Evolutionary conservation across 2,329 filamentous ascomycete species (phyloP).

Genomic region (Colletotrichum gigasporum): DNA sequence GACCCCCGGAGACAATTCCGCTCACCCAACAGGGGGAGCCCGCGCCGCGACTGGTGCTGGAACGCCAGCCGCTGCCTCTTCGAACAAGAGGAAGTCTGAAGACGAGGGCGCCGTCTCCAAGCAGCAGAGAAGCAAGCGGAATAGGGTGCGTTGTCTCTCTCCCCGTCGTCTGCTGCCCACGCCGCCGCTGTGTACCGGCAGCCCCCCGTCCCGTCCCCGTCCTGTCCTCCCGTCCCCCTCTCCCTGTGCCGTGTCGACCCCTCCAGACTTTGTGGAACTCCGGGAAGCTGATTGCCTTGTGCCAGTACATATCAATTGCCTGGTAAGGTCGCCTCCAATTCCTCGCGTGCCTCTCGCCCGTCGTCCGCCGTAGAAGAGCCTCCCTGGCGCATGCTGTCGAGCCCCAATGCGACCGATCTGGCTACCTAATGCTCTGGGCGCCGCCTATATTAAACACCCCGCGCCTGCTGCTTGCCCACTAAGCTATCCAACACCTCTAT

Average conservation of each 20-base stretch:
- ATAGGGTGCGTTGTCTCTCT: conserved; percentile 55
- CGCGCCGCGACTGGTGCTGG: conserved; percentile 20
- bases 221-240: not conserved
- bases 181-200: not conserved
- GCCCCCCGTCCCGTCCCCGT: not conserved
- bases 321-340: conserved; percentile 54
- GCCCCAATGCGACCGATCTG: not conserved
- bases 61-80: conserved; percentile 20
- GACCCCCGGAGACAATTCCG: conserved; percentile 60
- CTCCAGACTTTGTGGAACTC: conserved; percentile 6
- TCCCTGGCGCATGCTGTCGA: not conserved
- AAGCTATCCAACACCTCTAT: not conserved
- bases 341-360: not conserved
- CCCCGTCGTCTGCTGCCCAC: not conserved
- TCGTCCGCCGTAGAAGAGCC: not conserved
- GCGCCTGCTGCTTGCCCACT: no score
- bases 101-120: conserved; percentile 53
- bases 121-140: conserved; percentile 69
- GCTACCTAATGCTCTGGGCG: not conserved
- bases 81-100: conserved; percentile 47
- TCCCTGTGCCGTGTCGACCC: not conserved
- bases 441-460: no score
- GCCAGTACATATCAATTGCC: conserved; percentile 68
- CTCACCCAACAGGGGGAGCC: conserved; percentile 36
- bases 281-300: conserved; percentile 25